phyloP scores from a whole-genome alignment of 805 yeast species.

The Nadsonia fulvescens region DNA sequence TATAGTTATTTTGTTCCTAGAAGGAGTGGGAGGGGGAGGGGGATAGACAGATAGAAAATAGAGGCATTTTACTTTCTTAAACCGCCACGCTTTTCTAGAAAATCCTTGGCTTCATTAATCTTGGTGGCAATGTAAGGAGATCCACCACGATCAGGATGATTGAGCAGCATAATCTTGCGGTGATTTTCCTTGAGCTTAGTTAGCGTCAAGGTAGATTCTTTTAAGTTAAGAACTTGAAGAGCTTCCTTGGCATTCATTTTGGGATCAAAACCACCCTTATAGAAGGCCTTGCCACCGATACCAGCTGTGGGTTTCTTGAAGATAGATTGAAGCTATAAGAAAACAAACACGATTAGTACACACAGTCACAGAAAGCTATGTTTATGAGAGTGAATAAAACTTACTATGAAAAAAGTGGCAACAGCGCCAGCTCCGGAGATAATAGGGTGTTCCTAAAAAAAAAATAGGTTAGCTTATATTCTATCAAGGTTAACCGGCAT shows the following conservation, averaged over 20 bases:
- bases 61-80: too few species aligned
- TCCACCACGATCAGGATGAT: conserved; percentile 86
- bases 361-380: background rate
- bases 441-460: conserved; percentile 54
- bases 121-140: conserved; percentile 67
- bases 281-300: conserved; percentile 43
- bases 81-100: conserved; percentile 44
- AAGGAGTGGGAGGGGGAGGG: too few species aligned
- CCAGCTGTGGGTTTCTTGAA: conserved; percentile 36
- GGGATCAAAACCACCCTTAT: conserved; percentile 79
- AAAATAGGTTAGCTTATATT: too few species aligned
- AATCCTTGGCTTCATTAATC: conserved; percentile 71
- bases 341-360: conserved; percentile 5
- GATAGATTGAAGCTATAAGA: conserved; percentile 12
- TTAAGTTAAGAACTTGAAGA: conserved; percentile 56
- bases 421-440: conserved; percentile 53
- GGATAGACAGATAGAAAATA: too few species aligned
- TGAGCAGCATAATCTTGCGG: conserved; percentile 56
- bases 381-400: conserved; percentile 1
- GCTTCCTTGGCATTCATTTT: conserved; percentile 88
- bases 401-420: conserved; percentile 22
- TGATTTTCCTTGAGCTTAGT: conserved; percentile 46
- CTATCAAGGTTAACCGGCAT: too few species aligned
- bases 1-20: too few species aligned
- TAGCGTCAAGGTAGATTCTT: conserved; percentile 21